Evolutionary conservation across 345 rosid genomes (phyloP).

Genomic region (Bretschneidera sinensis): DNA sequence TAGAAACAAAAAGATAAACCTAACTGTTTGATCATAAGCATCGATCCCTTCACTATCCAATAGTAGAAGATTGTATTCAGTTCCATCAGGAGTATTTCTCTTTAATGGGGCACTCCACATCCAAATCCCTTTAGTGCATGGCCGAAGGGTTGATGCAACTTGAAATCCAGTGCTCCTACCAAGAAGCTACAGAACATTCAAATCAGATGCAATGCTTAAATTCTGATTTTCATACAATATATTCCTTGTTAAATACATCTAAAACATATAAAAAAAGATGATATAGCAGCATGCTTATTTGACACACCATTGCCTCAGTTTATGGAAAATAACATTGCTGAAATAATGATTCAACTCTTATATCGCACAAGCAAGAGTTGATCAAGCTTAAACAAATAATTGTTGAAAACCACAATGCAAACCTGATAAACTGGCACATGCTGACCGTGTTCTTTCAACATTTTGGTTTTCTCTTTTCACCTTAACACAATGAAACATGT

Average conservation of each 20-base stretch:
- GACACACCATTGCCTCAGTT: background rate
- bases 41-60: conserved; percentile 35
- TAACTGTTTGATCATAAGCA: conserved; percentile 23
- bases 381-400: background rate
- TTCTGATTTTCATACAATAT: background rate
- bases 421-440: background rate
- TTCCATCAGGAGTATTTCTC: conserved; percentile 35
- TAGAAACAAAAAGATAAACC: conserved; percentile 8
- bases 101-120: conserved; percentile 42
- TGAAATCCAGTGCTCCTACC: conserved; percentile 34
- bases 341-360: background rate
- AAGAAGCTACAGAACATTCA: conserved; percentile 24
- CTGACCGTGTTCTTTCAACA: background rate
- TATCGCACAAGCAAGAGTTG: background rate
- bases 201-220: background rate
- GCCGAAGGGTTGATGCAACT: conserved; percentile 33
- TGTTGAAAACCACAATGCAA: background rate
- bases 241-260: background rate
- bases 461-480: background rate
- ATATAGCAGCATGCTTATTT: background rate
- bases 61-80: conserved; percentile 34
- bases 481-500: background rate
- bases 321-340: background rate
- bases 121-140: conserved; percentile 40
- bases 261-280: background rate